Evolutionary conservation across 2,329 filamentous ascomycete species (phyloP).

Genomic region (Penicillium sumatraense): DNA sequence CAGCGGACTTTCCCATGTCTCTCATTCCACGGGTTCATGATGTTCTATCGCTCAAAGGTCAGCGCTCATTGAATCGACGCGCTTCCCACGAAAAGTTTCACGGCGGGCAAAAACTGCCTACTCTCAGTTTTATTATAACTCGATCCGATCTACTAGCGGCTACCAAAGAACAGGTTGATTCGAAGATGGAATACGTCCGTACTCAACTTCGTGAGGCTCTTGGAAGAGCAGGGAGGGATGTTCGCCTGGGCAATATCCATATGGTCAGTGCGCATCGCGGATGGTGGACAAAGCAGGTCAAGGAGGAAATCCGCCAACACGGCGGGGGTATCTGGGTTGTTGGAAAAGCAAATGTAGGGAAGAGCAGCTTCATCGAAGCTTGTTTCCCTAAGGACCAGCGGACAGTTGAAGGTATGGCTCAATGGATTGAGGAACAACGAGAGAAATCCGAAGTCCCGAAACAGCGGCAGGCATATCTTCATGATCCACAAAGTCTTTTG

Average conservation of each 20-base stretch:
- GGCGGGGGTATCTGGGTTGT: conserved; percentile 94
- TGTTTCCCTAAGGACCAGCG: conserved; percentile 78
- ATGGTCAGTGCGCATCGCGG: conserved; percentile 83
- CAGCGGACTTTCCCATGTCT: conserved; percentile 96
- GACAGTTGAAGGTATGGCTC: conserved; percentile 45
- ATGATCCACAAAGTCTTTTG: conserved; percentile 60
- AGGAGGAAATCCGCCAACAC: conserved; percentile 80
- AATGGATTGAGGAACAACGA: conserved; percentile 37
- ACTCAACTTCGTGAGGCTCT: conserved; percentile 78
- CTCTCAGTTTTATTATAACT: conserved; percentile 90
- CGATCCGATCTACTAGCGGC: conserved; percentile 84
- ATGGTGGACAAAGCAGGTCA: conserved; percentile 91
- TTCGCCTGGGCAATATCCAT: conserved; percentile 85
- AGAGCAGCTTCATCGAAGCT: conserved; percentile 86
- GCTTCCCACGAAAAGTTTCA: conserved; percentile 69
- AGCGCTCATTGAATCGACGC: conserved; percentile 80
- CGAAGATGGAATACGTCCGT: conserved; percentile 81
- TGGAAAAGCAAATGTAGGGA: conserved; percentile 97
- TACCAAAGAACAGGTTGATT: conserved; percentile 80
- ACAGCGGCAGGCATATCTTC: conserved; percentile 19
- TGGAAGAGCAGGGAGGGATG: conserved; percentile 66
- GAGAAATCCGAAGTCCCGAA: conserved; percentile 21
- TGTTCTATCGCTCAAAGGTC: conserved; percentile 70
- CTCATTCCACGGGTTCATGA: conserved; percentile 76
- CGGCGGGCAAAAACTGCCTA: conserved; percentile 71